phyloP scores from a whole-genome alignment of 1,139 yeast species.

The Geotrichum histeridarum region DNA sequence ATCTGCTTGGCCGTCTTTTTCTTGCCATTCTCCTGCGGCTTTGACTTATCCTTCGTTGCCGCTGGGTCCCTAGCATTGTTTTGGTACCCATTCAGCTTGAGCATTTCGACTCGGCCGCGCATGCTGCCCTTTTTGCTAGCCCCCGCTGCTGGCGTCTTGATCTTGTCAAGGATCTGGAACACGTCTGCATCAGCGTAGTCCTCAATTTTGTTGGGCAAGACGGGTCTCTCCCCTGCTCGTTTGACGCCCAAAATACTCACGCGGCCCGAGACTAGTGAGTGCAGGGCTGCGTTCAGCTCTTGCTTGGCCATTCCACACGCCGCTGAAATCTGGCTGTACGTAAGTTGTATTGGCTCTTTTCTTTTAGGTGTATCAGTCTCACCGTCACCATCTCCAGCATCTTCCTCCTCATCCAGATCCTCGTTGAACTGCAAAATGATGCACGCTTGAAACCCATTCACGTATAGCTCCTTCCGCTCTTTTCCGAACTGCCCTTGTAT shows the following conservation, averaged over 20 bases:
- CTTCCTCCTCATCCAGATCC: background rate
- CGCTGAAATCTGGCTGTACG: too few relatives aligned
- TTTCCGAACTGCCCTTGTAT: constrained; percentile 33
- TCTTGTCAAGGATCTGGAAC: background rate
- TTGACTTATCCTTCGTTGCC: too few relatives aligned
- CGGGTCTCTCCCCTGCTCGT: too few relatives aligned
- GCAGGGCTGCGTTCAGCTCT: background rate
- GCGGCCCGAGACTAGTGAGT: background rate
- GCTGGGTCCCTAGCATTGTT: too few relatives aligned
- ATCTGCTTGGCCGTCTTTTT: too few relatives aligned
- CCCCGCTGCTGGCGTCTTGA: background rate
- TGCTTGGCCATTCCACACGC: too few relatives aligned
- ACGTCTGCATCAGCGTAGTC: background rate
- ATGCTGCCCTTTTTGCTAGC: too few relatives aligned
- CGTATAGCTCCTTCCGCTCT: constrained; percentile 33
- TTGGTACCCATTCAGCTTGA: background rate
- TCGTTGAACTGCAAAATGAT: constrained; percentile 34
- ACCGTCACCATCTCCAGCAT: background rate
- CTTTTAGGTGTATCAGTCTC: background rate
- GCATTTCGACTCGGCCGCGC: background rate
- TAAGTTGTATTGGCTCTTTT: too few relatives aligned
- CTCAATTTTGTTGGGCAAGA: background rate
- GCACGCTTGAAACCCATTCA: constrained; percentile 33
- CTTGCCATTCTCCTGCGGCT: too few relatives aligned
- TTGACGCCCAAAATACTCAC: too few relatives aligned